Evolutionary conservation across 139 green algal genomes (phyloP), one percentile per base, ranked within the genome.

Genomic region (Chlamydomonas incerta): DNA sequence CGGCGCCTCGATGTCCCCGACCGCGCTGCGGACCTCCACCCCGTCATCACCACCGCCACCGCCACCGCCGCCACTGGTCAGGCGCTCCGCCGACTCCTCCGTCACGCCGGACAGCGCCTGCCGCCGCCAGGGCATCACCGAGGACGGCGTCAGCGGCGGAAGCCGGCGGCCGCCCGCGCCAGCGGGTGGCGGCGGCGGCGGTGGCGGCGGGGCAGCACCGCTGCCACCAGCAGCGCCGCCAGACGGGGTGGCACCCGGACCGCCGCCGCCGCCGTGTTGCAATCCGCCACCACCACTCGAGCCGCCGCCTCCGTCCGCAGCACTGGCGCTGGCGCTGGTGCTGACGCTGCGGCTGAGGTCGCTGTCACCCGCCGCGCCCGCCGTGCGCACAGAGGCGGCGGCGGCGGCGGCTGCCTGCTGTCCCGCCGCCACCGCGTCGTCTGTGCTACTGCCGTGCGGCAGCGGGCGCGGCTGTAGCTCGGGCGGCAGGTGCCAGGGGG

Each of bases 401-500:
- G n/a, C n/a, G n/a, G n/a, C n/a, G n/a, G n/a, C n/a, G n/a, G n/a
- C n/a, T n/a, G n/a, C n/a, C n/a, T n/a, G n/a, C n/a, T n/a, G n/a
- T n/a, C n/a, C n/a, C n/a, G n/a, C n/a, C n/a, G n/a, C n/a, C n/a
- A n/a, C n/a, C n/a, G n/a, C n/a, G n/a, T n/a, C n/a, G n/a, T n/a
- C n/a, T n/a, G n/a, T 50, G 41, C 41, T 50, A 50, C 41, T 50
- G 41, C 41, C 41, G 8, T 13, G 41, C 41, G 5, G 35, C 33
- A 46, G 37, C 34, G 41, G 41, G 63, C 41, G 13, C 6, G 63
- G 6, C 77, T 50, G 28, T 6, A 83, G 77, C 35, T 41, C 63
- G 3, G 63, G 46, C 62, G 77, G 77, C 77, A 83, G 41, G n/a
- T 34, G 77, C 77, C 77, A 83, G 41, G 41, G 41, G 41, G 58